A percentile compares a stretch with the other conserved stretches of the same genome.
Evolutionary conservation across 768 basidiomycete genomes (phyloP).

Genomic region (Cystobasidium ongulense): DNA sequence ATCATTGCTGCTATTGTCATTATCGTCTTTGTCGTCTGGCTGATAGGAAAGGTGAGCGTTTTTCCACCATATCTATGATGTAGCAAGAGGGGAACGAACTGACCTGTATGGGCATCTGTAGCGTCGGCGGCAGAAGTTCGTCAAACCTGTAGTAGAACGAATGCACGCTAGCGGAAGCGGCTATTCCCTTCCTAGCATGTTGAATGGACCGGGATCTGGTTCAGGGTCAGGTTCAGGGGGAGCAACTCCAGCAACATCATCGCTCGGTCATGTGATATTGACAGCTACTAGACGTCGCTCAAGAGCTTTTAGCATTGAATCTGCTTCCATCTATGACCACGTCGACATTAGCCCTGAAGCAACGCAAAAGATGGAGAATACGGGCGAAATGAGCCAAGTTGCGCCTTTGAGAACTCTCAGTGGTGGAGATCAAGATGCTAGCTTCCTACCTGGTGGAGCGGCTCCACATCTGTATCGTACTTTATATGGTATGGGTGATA

Average conservation of each 20-base stretch:
- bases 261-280: not conserved
- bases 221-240: not conserved
- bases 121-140: conserved; percentile 29
- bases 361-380: not conserved
- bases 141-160: conserved; percentile 18
- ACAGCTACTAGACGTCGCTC: conserved; percentile 10
- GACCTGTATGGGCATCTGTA: not conserved
- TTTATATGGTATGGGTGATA: not conserved
- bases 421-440: not conserved
- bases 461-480: conserved; percentile 11
- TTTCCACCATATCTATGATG: not conserved
- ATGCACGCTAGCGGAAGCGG: conserved; percentile 19
- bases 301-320: conserved; percentile 28
- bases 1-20: conserved; percentile 20
- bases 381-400: not conserved
- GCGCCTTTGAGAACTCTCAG: not conserved
- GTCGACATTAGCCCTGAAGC: not conserved
- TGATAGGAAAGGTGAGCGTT: conserved; percentile 22
- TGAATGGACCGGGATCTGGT: not conserved
- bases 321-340: conserved; percentile 4
- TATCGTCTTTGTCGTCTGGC: conserved; percentile 11
- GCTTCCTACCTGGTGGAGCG: conserved; percentile 25
- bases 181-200: conserved; percentile 13
- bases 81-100: not conserved
- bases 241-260: not conserved